These are phyloP conservation scores for Phytomonas sp. DNA, from an alignment of 208 protist genomes.

Conservation along the genomic window DNA sequence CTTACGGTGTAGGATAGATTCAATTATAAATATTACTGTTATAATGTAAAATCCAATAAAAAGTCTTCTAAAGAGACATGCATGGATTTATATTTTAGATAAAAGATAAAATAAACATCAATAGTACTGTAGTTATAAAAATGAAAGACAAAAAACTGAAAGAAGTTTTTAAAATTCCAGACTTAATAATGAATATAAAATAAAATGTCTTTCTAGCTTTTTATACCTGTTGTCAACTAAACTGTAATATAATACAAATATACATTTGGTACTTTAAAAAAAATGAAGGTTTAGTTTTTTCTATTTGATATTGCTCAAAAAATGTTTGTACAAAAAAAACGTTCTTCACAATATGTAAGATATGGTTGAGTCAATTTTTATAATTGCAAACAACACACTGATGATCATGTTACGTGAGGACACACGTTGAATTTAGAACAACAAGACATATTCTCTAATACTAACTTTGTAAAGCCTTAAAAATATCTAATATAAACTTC, in stretches of 20 bases:
- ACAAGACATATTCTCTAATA: neutral
- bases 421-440: neutral
- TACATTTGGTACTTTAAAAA: neutral
- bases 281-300: neutral
- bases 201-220: neutral
- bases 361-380: neutral
- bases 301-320: neutral
- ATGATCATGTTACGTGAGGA: neutral
- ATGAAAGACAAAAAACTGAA: neutral
- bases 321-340: neutral
- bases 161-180: neutral
- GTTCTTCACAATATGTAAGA: neutral
- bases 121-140: neutral
- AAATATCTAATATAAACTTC: neutral
- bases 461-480: neutral
- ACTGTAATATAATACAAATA: neutral
- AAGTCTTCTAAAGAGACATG: neutral
- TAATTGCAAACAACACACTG: neutral
- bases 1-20: neutral
- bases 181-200: neutral
- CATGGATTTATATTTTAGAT: conserved; percentile 3
- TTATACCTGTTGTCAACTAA: neutral
- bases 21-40: neutral
- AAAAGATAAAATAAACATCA: neutral
- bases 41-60: conserved; percentile 13